Base-by-base conservation (phyloP, 257 asterid species). In the Solanum chmielewskii region DNA sequence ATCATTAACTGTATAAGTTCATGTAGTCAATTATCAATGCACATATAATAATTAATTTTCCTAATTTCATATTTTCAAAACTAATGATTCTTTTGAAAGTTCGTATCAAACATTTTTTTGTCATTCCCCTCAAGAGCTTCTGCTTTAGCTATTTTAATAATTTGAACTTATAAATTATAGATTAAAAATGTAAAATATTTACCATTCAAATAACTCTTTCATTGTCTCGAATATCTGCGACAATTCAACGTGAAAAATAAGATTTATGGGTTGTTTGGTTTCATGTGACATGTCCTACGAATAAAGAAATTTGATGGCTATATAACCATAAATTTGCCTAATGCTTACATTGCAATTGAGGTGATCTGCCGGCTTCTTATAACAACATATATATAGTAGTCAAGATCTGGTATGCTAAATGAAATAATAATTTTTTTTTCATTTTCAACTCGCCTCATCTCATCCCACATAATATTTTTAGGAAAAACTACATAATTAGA, bases 101-200 rank as follows among this genome's bases (percentile, higher is more conserved):
- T 52, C 35, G n/a, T 7, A 52, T 7, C n/a, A 7, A 52, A 52
- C 4, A 42, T 6, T 52, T 52, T 52, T 16, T 2, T 18, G 2
- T 52, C n/a, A 7, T n/a, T 52, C 62, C 11, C 64, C n/a, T 56
- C n/a, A 7, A 0, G n/a, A 56, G n/a, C n/a, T 18, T 1, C 1
- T 0, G 1, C 11, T 18, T 18, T 56, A 7, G 2, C 4, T 56
- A 56, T 56, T 18, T 56, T 56, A 0, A 4, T 56, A 4, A 56
- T 56, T 56, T 1, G 0, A 56, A 56, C 4, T 56, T 56, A 56
- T 0, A 56, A 56, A 56, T 0, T 56, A 0, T 4, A 56, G 0
- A 18, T 56, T 56, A 0, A 56, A 56, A 56, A 0, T 56, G 1
- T 2, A 0, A 1, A 0, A 0, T 56, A 0, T 1, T 18, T 56